phyloP scores from a whole-genome alignment of 169 alveolate species.

The Plasmodium gaboni region DNA sequence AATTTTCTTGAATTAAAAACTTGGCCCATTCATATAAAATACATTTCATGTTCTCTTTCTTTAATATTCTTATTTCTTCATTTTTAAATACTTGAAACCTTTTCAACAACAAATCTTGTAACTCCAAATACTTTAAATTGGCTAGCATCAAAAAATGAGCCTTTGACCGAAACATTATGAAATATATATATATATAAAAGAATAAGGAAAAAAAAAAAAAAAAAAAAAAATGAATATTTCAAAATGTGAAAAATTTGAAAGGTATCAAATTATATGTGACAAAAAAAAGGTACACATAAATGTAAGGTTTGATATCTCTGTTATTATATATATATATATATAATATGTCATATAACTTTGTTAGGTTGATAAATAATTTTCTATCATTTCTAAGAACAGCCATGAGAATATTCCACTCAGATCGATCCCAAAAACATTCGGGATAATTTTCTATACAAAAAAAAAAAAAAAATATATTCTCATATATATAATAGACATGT shows the following conservation, averaged over 20 bases:
- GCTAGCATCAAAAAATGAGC: slow-evolving; percentile 64
- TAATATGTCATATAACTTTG: background rate
- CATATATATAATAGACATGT: background rate
- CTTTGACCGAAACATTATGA: slow-evolving; percentile 50
- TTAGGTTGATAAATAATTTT: slow-evolving; percentile 28
- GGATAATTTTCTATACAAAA: slow-evolving; percentile 70
- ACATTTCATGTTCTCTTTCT: slow-evolving; percentile 44
- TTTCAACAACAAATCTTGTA: slow-evolving; percentile 40
- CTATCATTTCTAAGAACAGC: slow-evolving; percentile 80
- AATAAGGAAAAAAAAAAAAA: background rate
- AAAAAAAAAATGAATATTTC: background rate
- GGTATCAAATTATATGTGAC: background rate
- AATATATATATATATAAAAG: background rate
- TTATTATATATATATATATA: background rate
- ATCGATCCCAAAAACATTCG: slow-evolving; percentile 81
- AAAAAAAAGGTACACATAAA: background rate
- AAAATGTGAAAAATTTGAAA: background rate
- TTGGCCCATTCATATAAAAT: slow-evolving; percentile 74
- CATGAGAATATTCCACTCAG: slow-evolving; percentile 81
- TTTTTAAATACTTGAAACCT: slow-evolving; percentile 62
- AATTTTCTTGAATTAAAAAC: slow-evolving; percentile 30
- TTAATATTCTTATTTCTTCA: slow-evolving; percentile 74
- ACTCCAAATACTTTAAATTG: slow-evolving; percentile 47
- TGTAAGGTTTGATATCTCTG: too few species aligned
- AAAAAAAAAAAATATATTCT: background rate